These are phyloP conservation scores for Multifurca ochricompacta DNA, from an alignment of 768 basidiomycete genomes.

Conservation along the genomic window DNA sequence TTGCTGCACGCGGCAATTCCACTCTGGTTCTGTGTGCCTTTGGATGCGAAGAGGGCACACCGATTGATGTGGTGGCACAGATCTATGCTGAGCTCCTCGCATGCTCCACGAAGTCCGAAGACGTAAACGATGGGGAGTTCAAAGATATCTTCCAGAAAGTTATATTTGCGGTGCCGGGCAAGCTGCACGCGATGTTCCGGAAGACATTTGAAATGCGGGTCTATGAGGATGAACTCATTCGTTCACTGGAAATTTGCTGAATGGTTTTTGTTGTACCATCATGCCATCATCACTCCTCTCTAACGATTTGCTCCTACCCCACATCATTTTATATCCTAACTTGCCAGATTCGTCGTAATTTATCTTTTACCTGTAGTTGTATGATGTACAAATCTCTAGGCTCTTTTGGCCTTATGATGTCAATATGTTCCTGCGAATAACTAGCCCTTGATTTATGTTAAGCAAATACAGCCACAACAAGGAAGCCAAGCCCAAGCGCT, in stretches of 20 bases:
- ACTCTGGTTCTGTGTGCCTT: slow-evolving; percentile 15
- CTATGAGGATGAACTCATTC: slow-evolving; percentile 14
- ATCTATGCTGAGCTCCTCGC: slow-evolving; percentile 20
- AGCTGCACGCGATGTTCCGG: slow-evolving; percentile 4
- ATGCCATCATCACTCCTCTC: neutral
- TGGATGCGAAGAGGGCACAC: slow-evolving; percentile 13
- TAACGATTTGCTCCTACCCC: neutral
- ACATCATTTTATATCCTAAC: neutral
- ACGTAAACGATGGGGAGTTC: slow-evolving; percentile 5
- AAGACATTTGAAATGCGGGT: slow-evolving; percentile 17
- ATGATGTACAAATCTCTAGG: no score
- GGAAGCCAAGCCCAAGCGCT: no score
- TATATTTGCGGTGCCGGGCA: slow-evolving; percentile 15
- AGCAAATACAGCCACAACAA: no score
- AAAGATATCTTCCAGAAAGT: slow-evolving; percentile 16
- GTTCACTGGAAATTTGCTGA: slow-evolving; percentile 6
- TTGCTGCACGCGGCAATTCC: slow-evolving; percentile 13
- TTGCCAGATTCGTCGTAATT: slow-evolving; percentile 1
- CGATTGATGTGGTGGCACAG: slow-evolving; percentile 9
- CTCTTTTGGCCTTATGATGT: no score
- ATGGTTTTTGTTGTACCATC: neutral
- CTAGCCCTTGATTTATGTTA: no score
- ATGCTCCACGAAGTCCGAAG: neutral
- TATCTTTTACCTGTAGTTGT: slow-evolving; percentile 3
- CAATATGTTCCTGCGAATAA: no score